Evolutionary conservation across 2,329 filamentous ascomycete species (phyloP).

Genomic region (Dactylonectria macrodidyma): DNA sequence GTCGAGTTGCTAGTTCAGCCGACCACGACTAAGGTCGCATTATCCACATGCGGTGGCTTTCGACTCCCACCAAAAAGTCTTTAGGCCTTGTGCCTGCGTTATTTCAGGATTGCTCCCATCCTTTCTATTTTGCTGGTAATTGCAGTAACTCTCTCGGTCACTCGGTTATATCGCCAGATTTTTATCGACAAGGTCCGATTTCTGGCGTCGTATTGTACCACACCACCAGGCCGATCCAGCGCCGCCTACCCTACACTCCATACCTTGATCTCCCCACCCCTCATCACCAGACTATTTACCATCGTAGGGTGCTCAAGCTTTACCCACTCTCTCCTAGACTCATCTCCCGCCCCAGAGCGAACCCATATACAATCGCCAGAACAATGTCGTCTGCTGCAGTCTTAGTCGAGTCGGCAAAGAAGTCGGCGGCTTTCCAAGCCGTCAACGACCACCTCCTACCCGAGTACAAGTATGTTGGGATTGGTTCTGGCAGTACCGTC

Average conservation of each 20-base stretch:
- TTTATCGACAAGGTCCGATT: conserved; percentile 3
- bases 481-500: conserved; percentile 86
- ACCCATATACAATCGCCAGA: conserved; percentile 25
- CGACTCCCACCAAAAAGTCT: conserved; percentile 26
- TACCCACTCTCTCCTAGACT: conserved; percentile 9
- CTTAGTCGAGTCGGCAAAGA: conserved; percentile 81
- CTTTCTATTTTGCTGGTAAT: background rate
- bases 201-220: conserved; percentile 7
- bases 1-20: conserved; percentile 1
- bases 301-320: conserved; percentile 26
- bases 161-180: conserved; percentile 18
- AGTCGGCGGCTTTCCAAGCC: conserved; percentile 80
- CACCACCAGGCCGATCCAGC: conserved; percentile 4
- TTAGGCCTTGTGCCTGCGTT: conserved; percentile 14
- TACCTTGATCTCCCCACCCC: conserved; percentile 18
- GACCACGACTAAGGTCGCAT: background rate
- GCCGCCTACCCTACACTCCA: conserved; percentile 26
- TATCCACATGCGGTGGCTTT: conserved; percentile 18
- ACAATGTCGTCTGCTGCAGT: conserved; percentile 55
- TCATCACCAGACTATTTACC: conserved; percentile 19
- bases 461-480: conserved; percentile 77
- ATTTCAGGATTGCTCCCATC: conserved; percentile 14
- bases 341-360: background rate
- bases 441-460: conserved; percentile 80
- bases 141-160: background rate